Base-by-base conservation (phyloP, 495 filamentous ascomycete genomes). In the Thermochaetoides thermophila region DNA sequence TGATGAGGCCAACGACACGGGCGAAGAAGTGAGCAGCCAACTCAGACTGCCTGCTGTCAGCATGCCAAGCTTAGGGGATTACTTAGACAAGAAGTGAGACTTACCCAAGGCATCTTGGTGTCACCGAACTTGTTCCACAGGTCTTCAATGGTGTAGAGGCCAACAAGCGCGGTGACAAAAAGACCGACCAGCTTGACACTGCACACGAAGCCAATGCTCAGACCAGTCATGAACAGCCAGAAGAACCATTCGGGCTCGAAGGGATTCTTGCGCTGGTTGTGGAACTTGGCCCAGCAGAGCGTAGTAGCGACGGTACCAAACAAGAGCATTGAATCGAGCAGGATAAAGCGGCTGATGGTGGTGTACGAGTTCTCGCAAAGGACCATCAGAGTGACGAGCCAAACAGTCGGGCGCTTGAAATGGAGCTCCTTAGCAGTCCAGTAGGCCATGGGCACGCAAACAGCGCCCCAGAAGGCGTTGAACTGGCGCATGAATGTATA, bases 401-500 rank as follows among this genome's bases (percentile, higher is more conserved):
- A 97, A 36, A 94, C 83, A 17, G 86, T 78, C 27, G 81, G 73
- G 44, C 78, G 71, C 45, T 73, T 76, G 45, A 96, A 78, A 48
- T 81, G 84, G 39, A 97, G 62, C 53, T 93, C 84, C 45, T 76
- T 78, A 20, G 86, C 84, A 17, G 89, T 97, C 56, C 71, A 96
- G 57, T 97, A 97, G 29, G 91, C 91, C 45, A 97, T 56, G 17
- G 89, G 89, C 22, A 97, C 76, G 52, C 86, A 95, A 17, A 87
- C 65, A 32, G 82, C 85, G 25, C 89, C 89, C 59, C 94, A 97
- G 30, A 82, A 71, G 35, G 89, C 76, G 60, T 97, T 97, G 73
- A 97, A 97, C 21, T 89, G 68, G 41, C 89, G 78, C 89, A 97
- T 97, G 53, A 93, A 94, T 38, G 86, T 91, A 55, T 95, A 97